Evolutionary conservation across 106 monocot genomes (phyloP).

Genomic region (Xerophyta viscosa): DNA sequence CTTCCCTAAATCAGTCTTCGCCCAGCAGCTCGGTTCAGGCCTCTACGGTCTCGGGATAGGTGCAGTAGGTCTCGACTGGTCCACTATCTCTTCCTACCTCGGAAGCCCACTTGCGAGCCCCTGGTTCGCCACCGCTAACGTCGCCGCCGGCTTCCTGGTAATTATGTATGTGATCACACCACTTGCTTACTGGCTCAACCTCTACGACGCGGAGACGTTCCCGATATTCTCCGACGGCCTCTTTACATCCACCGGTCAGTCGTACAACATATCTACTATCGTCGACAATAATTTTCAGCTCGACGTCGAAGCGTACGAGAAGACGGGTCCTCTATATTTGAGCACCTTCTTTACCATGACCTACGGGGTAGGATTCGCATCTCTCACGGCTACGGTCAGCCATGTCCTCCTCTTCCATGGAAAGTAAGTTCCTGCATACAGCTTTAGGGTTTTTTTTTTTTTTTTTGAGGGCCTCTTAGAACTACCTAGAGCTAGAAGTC

Average conservation of each 20-base stretch:
- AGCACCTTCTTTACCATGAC: conserved; percentile 75
- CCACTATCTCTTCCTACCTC: conserved; percentile 67
- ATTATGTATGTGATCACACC: conserved; percentile 76
- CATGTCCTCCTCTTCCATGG: conserved; percentile 87
- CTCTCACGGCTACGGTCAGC: conserved; percentile 55
- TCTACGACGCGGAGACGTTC: conserved; percentile 68
- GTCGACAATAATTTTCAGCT: conserved; percentile 55
- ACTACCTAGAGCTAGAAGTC: no score
- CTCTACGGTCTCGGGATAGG: conserved; percentile 68
- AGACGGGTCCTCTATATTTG: conserved; percentile 55
- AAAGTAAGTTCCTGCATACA: conserved; percentile 29
- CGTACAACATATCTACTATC: conserved; percentile 62
- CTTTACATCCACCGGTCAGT: conserved; percentile 40
- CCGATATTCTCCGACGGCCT: conserved; percentile 79
- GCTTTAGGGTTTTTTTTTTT: no score
- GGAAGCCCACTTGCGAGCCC: conserved; percentile 89
- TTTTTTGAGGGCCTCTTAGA: no score
- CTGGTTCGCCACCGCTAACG: conserved; percentile 82
- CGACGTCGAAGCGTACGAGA: conserved; percentile 60
- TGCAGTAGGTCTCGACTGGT: conserved; percentile 80
- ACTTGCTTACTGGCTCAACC: conserved; percentile 57
- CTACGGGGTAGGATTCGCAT: conserved; percentile 80
- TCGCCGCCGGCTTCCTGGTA: conserved; percentile 54
- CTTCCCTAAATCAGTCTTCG: conserved; percentile 61
- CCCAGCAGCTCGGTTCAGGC: conserved; percentile 83